phyloP scores from a whole-genome alignment of 768 basidiomycete genomes.

The Phylloporus scabripes region DNA sequence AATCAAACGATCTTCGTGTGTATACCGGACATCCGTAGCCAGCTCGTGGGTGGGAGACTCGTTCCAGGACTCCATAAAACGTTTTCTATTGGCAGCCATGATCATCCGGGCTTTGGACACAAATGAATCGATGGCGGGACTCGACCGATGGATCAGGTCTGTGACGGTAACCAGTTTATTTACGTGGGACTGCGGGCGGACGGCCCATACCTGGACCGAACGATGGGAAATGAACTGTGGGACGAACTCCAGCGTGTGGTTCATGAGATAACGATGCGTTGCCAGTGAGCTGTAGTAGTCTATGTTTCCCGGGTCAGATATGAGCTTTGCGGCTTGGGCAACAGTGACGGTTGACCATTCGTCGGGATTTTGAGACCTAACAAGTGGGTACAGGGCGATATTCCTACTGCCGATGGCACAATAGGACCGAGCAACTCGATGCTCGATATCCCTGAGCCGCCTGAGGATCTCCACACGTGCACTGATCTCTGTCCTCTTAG shows the following conservation, averaged over 20 bases:
- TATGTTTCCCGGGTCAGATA: constrained; percentile 29
- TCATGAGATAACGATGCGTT: constrained; percentile 63
- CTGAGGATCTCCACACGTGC: constrained; percentile 65
- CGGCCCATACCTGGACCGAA: constrained; percentile 45
- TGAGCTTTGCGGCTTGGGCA: constrained; percentile 43
- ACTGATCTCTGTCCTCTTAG: constrained; percentile 34
- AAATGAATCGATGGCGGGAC: constrained; percentile 45
- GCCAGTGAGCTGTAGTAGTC: constrained; percentile 39
- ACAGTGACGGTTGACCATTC: constrained; percentile 56
- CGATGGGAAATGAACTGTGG: constrained; percentile 44
- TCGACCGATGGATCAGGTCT: constrained; percentile 40
- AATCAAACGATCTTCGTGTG: constrained; percentile 48
- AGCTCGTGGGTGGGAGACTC: constrained; percentile 26
- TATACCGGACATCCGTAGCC: constrained; percentile 37
- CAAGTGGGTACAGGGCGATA: constrained; percentile 35
- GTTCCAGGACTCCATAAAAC: constrained; percentile 27
- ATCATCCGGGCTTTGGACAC: constrained; percentile 43
- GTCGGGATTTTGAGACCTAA: constrained; percentile 41
- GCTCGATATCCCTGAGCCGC: constrained; percentile 50
- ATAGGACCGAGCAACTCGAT: constrained; percentile 39
- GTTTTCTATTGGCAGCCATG: constrained; percentile 32
- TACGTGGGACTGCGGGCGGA: constrained; percentile 59
- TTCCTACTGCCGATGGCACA: constrained; percentile 32
- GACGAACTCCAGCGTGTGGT: constrained; percentile 46
- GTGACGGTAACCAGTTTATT: constrained; percentile 44